Base-by-base conservation (phyloP, 2,329 filamentous ascomycete species). In the Clonostachys rhizophaga region DNA sequence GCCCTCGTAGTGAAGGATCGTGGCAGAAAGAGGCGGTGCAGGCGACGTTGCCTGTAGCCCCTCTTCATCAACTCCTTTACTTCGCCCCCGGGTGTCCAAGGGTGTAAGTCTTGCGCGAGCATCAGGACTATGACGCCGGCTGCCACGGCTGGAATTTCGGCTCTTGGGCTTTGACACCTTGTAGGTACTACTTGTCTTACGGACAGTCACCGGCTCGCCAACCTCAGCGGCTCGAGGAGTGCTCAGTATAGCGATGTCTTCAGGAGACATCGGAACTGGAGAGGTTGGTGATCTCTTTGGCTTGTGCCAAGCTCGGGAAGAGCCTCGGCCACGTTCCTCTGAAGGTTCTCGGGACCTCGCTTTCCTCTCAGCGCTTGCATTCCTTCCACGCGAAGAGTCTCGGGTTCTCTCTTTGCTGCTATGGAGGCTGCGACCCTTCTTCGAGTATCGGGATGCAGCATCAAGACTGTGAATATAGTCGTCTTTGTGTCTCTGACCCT, bases 191-290 rank as follows among this genome's bases (percentile, higher is more conserved):
- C 60, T 63, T 8, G 67, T 59, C 56, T 77, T 79, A 24, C 69
- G 68, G 34, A 71, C 67, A 1, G 73, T 76, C 40, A 57, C 54
- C 5, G 75, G 71, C 17, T 77, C 75, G 16, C 55, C 61, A 3
- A 54, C 52, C 3, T 62, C 58, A 7, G 45, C 60, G 52, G 58
- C 56, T 30, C 59, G 68, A 1, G 74, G 71, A 1, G 71, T 79
- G 52, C 76, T 79, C 44, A 86, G 65, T 55, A 79, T 84, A 58
- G 83, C 81, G 50, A 89, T 63, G 57, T 96, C 91, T 56, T 96
- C 89, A 0, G 91, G 91, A 4, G 91, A 95, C 91, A 96, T 96
- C 4, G 91, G 90, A 3, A 96, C 79, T 0, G 92, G 92, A 0
- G 92, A 96, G 3, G 90, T 95, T 1, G 92, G 92, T 2, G 92